Conservation (phyloP, 2,329 filamentous ascomycete species). For the Verticillium tricorpus region DNA sequence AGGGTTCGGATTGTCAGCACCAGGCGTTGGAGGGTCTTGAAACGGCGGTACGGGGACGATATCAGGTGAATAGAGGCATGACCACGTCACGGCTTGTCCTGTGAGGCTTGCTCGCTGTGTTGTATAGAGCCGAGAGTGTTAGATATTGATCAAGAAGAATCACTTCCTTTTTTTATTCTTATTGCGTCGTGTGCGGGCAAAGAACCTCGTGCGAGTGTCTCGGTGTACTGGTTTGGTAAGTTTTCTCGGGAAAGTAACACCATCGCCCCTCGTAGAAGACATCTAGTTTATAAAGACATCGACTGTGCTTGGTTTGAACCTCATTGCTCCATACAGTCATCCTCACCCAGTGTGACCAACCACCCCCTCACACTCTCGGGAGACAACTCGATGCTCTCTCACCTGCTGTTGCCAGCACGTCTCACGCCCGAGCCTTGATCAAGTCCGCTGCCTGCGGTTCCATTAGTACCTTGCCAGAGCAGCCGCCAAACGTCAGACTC, state of each 20-base stretch:
- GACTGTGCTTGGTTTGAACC: no score
- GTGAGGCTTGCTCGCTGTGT: neutral
- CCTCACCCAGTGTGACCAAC: no score
- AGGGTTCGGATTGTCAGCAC: neutral
- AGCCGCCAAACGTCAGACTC: neutral
- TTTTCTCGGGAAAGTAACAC: no score
- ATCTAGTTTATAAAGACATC: no score
- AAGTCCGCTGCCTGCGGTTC: neutral
- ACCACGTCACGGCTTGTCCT: neutral
- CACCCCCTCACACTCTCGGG: no score
- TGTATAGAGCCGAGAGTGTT: neutral
- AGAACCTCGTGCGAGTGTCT: no score
- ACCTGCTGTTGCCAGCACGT: neutral
- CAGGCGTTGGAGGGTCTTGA: neutral
- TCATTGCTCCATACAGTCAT: no score
- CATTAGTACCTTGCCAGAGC: neutral
- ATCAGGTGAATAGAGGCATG: neutral
- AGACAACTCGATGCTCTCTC: neutral
- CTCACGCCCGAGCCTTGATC: constrained; percentile 2
- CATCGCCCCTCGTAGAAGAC: no score
- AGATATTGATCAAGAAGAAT: neutral
- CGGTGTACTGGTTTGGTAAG: no score
- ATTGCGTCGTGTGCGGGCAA: no score
- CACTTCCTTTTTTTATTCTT: neutral
- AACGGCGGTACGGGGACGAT: neutral